phyloP scores from a whole-genome alignment of 176 grass and related monocot genomes.

The Aegilops umbellulata region DNA sequence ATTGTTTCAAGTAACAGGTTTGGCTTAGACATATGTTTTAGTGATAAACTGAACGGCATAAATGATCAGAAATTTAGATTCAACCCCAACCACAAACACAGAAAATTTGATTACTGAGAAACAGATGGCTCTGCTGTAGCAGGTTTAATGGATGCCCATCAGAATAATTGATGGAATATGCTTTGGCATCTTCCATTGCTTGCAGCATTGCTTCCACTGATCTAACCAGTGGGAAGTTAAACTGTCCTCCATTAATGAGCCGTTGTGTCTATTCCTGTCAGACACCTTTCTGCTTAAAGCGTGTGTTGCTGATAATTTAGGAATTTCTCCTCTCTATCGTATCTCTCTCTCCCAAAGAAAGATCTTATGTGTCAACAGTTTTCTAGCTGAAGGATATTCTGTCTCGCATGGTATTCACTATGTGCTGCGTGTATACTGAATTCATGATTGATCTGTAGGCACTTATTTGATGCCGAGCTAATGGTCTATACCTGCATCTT shows the following conservation, averaged over 20 bases:
- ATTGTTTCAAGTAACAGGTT: conserved; percentile 1
- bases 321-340: background rate
- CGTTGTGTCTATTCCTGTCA: background rate
- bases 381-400: background rate
- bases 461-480: background rate
- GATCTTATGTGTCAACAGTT: background rate
- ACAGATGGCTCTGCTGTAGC: background rate
- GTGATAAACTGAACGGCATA: background rate
- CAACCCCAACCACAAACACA: background rate
- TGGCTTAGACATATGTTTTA: background rate
- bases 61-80: conserved; percentile 1
- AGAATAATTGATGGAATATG: conserved; percentile 17
- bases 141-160: background rate
- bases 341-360: background rate
- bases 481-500: background rate
- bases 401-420: background rate
- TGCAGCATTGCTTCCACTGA: background rate
- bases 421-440: background rate
- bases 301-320: background rate
- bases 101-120: background rate
- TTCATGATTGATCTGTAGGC: background rate
- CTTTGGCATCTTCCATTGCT: background rate
- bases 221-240: background rate
- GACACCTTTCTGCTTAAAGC: background rate
- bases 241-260: conserved; percentile 11